These are phyloP conservation scores for Graphilbum sp. DNA, from an alignment of 2,329 filamentous ascomycete species.

Conservation along the genomic window DNA sequence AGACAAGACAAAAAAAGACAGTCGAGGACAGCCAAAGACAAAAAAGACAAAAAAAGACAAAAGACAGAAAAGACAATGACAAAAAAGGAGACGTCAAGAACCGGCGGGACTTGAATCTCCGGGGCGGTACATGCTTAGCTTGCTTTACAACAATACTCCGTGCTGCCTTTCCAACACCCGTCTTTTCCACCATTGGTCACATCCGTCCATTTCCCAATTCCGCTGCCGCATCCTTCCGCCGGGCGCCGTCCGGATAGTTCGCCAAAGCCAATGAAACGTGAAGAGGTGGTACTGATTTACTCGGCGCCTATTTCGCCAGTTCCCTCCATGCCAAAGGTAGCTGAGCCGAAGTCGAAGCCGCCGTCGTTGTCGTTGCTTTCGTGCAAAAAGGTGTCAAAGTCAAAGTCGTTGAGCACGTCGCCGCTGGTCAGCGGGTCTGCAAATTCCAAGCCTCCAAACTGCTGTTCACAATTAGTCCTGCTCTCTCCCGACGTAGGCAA, in stretches of 20 bases:
- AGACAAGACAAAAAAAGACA: neutral
- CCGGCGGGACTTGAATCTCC: neutral
- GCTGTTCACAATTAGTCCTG: neutral
- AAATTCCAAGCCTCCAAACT: slow-evolving; percentile 29
- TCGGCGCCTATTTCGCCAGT: slow-evolving; percentile 28
- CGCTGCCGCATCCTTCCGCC: too few species aligned
- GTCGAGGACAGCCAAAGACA: neutral
- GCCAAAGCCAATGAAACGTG: too few species aligned
- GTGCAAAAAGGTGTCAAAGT: slow-evolving; percentile 53
- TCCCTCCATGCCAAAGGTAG: slow-evolving; percentile 36
- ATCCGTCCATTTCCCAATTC: neutral
- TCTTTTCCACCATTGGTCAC: neutral
- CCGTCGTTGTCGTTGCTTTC: slow-evolving; percentile 31
- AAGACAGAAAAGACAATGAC: neutral
- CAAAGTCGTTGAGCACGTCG: slow-evolving; percentile 50
- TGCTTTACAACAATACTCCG: neutral
- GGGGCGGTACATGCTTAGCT: neutral
- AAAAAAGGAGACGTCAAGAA: neutral
- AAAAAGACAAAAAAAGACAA: neutral
- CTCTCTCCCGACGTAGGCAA: too few species aligned
- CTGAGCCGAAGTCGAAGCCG: slow-evolving; percentile 37
- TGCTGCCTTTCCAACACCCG: neutral
- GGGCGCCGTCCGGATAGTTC: too few species aligned
- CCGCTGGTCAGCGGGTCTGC: slow-evolving; percentile 34
- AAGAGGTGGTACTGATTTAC: too few species aligned